A percentile compares a stretch with the other conserved stretches of the same genome.
phyloP scores from a whole-genome alignment of 163 green algal species.

The Scenedesmus sp. region DNA sequence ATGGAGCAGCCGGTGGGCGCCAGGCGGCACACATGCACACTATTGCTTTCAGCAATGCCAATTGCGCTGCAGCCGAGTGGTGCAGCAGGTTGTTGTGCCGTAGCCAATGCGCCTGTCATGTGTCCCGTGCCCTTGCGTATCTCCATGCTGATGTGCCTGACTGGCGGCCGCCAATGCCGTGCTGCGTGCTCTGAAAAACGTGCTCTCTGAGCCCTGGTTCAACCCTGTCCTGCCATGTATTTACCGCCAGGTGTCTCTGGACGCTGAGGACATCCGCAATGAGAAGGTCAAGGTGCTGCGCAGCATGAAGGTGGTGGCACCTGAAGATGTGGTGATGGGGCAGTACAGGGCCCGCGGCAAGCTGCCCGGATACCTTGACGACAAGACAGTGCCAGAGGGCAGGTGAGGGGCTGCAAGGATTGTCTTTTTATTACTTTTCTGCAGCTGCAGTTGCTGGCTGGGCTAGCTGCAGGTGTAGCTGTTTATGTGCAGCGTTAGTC shows the following conservation, averaged over 20 bases:
- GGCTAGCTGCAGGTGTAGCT: not conserved
- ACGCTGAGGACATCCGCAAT: constrained; percentile 98
- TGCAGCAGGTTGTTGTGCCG: not conserved
- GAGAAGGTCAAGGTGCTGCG: constrained; percentile 95
- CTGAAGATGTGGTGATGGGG: constrained; percentile 97
- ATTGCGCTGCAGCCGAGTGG: not conserved
- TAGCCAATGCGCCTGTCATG: not conserved
- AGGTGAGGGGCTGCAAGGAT: constrained; percentile 38
- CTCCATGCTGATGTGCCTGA: not conserved
- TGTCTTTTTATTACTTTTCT: too few relatives aligned
- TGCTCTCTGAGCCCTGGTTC: not conserved
- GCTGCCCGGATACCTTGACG: constrained; percentile 95
- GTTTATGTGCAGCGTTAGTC: not conserved
- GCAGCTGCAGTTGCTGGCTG: not conserved
- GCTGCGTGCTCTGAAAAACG: too few relatives aligned
- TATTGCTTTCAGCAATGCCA: not conserved
- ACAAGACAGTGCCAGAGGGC: constrained; percentile 92
- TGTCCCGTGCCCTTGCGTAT: not conserved
- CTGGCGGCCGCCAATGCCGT: not conserved
- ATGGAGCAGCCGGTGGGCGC: constrained; percentile 96
- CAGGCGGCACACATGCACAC: not conserved
- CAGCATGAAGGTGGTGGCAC: constrained; percentile 86
- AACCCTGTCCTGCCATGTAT: not conserved
- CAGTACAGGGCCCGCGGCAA: constrained; percentile 89
- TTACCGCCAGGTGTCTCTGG: constrained; percentile 79